Evolutionary conservation across 2,329 filamentous ascomycete species (phyloP).

Genomic region (Monilinia vaccinii-corymbosi): DNA sequence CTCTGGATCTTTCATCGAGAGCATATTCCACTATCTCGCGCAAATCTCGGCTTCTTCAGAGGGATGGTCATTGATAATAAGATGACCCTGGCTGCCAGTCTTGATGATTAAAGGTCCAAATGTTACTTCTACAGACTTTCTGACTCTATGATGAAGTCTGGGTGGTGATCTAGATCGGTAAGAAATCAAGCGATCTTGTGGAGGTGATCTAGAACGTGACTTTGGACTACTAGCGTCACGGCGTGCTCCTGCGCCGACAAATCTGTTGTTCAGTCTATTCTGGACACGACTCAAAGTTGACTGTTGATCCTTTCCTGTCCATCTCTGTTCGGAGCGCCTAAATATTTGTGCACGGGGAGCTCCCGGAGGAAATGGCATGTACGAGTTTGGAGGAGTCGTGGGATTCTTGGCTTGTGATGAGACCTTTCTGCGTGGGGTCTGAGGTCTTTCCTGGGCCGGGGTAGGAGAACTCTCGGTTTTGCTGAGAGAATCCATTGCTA

Average conservation of each 20-base stretch:
- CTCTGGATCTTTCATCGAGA: neutral
- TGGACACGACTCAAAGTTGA: neutral
- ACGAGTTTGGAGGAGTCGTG: neutral
- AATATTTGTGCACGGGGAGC: neutral
- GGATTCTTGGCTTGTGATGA: accelerated
- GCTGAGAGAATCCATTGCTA: neutral
- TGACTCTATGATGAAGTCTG: accelerated
- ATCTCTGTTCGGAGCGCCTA: neutral
- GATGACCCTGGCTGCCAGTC: too few species aligned
- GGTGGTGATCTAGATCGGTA: neutral
- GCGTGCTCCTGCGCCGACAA: accelerated
- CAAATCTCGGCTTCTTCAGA: too few species aligned
- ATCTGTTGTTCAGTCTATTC: neutral
- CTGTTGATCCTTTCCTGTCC: neutral
- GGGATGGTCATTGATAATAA: accelerated
- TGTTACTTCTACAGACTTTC: too few species aligned
- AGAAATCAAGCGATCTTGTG: neutral
- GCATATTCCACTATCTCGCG: neutral
- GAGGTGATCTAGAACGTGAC: neutral
- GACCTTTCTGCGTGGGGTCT: accelerated
- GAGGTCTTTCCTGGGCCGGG: neutral
- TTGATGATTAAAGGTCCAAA: neutral
- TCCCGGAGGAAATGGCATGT: neutral
- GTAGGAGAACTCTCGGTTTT: neutral
- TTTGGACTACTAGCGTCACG: accelerated